Conservation (phyloP, 768 basidiomycete species). For the Lactarius psammicola region DNA sequence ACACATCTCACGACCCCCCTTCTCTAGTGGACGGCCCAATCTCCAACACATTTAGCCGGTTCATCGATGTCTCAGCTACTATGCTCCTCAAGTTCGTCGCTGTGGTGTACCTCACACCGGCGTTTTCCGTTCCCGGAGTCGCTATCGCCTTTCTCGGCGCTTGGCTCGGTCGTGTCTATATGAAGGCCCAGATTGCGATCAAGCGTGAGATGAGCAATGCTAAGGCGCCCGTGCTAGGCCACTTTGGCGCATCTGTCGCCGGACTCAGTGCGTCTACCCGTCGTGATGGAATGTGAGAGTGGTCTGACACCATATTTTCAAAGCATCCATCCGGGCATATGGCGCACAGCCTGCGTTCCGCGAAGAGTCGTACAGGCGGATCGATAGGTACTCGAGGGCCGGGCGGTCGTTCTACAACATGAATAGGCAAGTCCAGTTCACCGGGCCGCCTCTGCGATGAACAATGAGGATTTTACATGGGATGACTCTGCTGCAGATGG, state of each 20-base stretch:
- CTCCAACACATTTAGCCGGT: conserved; percentile 29
- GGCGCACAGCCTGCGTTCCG: conserved; percentile 48
- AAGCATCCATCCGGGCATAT: conserved; percentile 54
- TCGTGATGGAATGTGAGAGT: neutral
- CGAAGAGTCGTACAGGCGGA: conserved; percentile 43
- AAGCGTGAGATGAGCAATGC: conserved; percentile 57
- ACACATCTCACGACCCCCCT: neutral
- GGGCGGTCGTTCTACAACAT: conserved; percentile 47
- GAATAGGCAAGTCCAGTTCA: conserved; percentile 39
- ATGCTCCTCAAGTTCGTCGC: conserved; percentile 41
- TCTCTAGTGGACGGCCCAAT: conserved; percentile 39
- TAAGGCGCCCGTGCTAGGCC: conserved; percentile 48
- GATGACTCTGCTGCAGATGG: conserved; percentile 39
- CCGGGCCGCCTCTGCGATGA: neutral
- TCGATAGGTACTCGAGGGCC: conserved; percentile 48
- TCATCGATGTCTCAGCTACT: conserved; percentile 35
- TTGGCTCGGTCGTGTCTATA: conserved; percentile 49
- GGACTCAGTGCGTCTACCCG: conserved; percentile 41
- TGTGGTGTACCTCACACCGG: conserved; percentile 40
- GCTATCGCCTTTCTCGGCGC: conserved; percentile 40
- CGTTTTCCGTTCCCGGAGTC: conserved; percentile 42
- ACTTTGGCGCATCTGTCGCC: conserved; percentile 52
- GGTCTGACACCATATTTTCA: neutral
- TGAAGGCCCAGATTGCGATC: conserved; percentile 53
- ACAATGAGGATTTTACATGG: neutral